Conservation (phyloP, 345 rosid genomes). For the Syzygium aqueum region DNA sequence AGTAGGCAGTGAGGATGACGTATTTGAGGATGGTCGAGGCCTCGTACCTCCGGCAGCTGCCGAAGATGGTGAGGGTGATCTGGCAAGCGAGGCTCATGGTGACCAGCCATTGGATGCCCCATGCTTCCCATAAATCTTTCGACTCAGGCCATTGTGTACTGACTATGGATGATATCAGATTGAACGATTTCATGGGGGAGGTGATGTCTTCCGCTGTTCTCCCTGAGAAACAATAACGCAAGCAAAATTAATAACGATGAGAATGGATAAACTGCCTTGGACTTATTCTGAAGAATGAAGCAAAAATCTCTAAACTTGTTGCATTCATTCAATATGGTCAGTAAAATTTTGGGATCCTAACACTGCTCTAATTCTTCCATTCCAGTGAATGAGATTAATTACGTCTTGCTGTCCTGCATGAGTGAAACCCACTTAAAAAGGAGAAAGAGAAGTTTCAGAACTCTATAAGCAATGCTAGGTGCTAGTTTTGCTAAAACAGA, state of each 20-base stretch:
- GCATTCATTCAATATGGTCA: neutral
- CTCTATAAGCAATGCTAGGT: neutral
- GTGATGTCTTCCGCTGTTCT: neutral
- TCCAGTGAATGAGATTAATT: neutral
- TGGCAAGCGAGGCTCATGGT: neutral
- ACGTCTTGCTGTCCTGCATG: neutral
- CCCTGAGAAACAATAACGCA: neutral
- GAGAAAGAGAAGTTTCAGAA: neutral
- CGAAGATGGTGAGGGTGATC: neutral
- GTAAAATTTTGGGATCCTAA: neutral
- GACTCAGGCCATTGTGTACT: neutral
- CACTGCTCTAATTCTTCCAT: neutral
- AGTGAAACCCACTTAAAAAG: neutral
- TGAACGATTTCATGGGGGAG: neutral
- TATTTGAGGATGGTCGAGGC: neutral
- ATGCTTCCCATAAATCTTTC: slow-evolving; percentile 4
- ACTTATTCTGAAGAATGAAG: neutral
- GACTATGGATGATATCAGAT: neutral
- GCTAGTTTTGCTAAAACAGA: neutral
- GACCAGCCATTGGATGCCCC: slow-evolving; percentile 8
- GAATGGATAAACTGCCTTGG: neutral
- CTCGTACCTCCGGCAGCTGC: slow-evolving; percentile 8
- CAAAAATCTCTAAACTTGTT: neutral
- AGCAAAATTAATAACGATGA: neutral
- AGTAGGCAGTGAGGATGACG: slow-evolving; percentile 2